phyloP scores from a whole-genome alignment of 2,329 filamentous ascomycete genomes.

The Venturia nashicola region DNA sequence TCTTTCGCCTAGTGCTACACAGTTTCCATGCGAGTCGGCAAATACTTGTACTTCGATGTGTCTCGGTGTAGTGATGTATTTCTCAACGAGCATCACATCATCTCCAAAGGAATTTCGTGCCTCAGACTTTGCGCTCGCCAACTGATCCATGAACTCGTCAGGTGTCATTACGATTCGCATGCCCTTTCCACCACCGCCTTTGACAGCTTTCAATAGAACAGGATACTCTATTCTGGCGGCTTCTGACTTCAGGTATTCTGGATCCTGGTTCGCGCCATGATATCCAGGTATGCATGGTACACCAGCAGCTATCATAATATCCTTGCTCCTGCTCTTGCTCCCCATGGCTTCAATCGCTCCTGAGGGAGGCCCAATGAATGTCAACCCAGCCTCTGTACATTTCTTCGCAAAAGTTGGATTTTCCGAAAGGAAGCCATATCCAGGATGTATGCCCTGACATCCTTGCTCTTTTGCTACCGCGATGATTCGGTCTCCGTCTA shows the following conservation, averaged over 20 bases:
- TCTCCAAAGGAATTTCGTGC: constrained; percentile 53
- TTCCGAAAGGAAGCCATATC: constrained; percentile 90
- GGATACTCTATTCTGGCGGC: constrained; percentile 60
- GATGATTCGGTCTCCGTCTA: constrained; percentile 90
- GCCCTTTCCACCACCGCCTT: constrained; percentile 55
- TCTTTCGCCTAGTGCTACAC: constrained; percentile 50
- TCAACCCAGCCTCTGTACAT: constrained; percentile 78
- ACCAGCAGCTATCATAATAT: constrained; percentile 91
- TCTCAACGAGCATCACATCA: constrained; percentile 55
- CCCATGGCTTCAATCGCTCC: constrained; percentile 74
- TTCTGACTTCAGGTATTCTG: constrained; percentile 48
- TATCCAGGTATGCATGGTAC: constrained; percentile 96
- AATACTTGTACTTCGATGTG: constrained; percentile 59
- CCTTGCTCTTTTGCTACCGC: constrained; percentile 72
- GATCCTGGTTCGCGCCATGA: constrained; percentile 72
- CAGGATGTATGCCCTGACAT: constrained; percentile 86
- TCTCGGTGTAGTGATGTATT: constrained; percentile 54
- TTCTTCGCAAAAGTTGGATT: constrained; percentile 82
- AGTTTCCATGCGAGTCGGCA: constrained; percentile 52
- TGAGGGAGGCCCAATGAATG: constrained; percentile 84
- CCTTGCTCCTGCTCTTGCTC: constrained; percentile 79
- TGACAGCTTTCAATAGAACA: constrained; percentile 54
- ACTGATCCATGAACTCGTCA: constrained; percentile 46
- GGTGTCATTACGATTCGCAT: constrained; percentile 51
- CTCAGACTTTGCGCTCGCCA: constrained; percentile 52